These are phyloP conservation scores for Suillus alpinus DNA, from an alignment of 768 basidiomycete genomes.

Conservation along the genomic window DNA sequence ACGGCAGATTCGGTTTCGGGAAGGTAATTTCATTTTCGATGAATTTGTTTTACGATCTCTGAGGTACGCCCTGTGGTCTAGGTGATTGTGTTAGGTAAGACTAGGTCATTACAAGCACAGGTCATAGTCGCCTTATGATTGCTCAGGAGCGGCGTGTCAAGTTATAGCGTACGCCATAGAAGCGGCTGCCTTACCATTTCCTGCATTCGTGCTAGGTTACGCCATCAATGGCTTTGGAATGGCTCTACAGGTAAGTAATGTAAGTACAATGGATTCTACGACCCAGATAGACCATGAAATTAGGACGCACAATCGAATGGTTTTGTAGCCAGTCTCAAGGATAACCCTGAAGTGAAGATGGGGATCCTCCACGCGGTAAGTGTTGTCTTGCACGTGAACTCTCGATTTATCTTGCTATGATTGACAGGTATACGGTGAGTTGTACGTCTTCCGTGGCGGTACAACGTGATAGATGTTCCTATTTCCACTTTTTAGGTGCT, in stretches of 20 bases:
- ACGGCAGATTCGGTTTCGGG: slow-evolving; percentile 32
- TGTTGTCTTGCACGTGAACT: slow-evolving; percentile 2
- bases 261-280: background rate
- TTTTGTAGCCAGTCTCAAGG: slow-evolving; percentile 39
- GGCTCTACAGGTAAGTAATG: slow-evolving; percentile 41
- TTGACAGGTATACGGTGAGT: slow-evolving; percentile 1
- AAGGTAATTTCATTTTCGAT: slow-evolving; percentile 19
- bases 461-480: background rate
- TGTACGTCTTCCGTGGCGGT: background rate
- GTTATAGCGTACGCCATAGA: slow-evolving; percentile 33
- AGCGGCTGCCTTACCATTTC: slow-evolving; percentile 44
- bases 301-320: slow-evolving; percentile 50
- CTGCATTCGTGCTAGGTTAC: slow-evolving; percentile 41
- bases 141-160: slow-evolving; percentile 27
- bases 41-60: background rate
- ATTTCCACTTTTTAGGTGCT: slow-evolving; percentile 24
- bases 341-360: slow-evolving; percentile 39
- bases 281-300: background rate
- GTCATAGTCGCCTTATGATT: background rate
- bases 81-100: slow-evolving; percentile 28
- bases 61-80: background rate
- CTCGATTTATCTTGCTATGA: background rate
- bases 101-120: background rate
- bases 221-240: slow-evolving; percentile 43
- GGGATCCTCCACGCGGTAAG: slow-evolving; percentile 39